Conservation (phyloP, 2,329 filamentous ascomycete genomes). For the Fusarium sp. region DNA sequence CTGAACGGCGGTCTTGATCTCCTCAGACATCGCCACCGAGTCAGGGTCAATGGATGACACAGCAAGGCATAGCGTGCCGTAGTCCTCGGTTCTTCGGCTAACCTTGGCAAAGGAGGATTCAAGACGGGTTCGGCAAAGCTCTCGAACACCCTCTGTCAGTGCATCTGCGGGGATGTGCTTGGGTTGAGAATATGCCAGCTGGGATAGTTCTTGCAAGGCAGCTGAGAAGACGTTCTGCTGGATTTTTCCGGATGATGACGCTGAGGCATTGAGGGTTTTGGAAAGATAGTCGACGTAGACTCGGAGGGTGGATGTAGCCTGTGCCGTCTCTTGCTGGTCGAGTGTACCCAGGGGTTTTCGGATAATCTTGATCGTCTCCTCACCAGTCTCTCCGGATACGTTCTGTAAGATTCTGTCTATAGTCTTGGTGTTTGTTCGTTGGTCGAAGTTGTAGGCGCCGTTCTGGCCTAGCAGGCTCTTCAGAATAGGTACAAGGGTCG, state of each 20-base stretch:
- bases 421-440: slow-evolving; percentile 87
- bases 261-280: slow-evolving; percentile 62
- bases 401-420: slow-evolving; percentile 80
- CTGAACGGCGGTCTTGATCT: slow-evolving; percentile 66
- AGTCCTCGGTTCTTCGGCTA: slow-evolving; percentile 67
- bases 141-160: slow-evolving; percentile 67
- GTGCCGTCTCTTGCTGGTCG: slow-evolving; percentile 45
- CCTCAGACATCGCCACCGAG: slow-evolving; percentile 69
- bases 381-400: slow-evolving; percentile 69
- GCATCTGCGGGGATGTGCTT: slow-evolving; percentile 59
- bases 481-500: slow-evolving; percentile 73
- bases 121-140: slow-evolving; percentile 70
- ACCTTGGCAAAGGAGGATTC: slow-evolving; percentile 72
- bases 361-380: slow-evolving; percentile 65
- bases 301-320: slow-evolving; percentile 58
- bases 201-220: slow-evolving; percentile 68
- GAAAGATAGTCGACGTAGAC: slow-evolving; percentile 69
- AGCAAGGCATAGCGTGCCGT: slow-evolving; percentile 67
- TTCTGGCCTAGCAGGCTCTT: slow-evolving; percentile 77
- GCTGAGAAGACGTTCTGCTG: slow-evolving; percentile 53
- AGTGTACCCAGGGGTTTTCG: slow-evolving; percentile 58
- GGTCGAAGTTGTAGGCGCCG: slow-evolving; percentile 86
- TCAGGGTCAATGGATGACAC: slow-evolving; percentile 68
- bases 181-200: slow-evolving; percentile 68
- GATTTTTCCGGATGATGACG: slow-evolving; percentile 48